A percentile compares a stretch with the other conserved stretches of the same genome.
Evolutionary conservation across 331 rosid genomes (phyloP).

Genomic region (Malus hybrid): DNA sequence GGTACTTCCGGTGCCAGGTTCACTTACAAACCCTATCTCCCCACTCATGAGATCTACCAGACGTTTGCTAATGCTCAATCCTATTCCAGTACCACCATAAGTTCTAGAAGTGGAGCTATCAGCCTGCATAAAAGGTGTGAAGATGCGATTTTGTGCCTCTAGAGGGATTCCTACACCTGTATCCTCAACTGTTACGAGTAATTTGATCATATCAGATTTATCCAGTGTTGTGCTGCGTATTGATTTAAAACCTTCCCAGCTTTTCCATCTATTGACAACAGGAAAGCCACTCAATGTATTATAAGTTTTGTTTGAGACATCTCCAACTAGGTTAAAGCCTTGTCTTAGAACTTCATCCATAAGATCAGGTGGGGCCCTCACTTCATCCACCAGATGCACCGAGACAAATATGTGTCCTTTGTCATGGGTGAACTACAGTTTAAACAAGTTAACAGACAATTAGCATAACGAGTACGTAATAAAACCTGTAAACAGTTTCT

Average conservation of each 20-base stretch:
- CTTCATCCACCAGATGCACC: conserved; percentile 74
- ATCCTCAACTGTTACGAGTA: conserved; percentile 85
- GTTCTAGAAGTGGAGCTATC: conserved; percentile 92
- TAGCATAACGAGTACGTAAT: background rate
- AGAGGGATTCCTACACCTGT: conserved; percentile 90
- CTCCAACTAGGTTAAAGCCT: conserved; percentile 40
- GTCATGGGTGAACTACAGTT: conserved; percentile 74
- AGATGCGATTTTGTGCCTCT: conserved; percentile 74
- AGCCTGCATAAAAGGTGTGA: conserved; percentile 93
- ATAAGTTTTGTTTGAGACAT: conserved; percentile 20
- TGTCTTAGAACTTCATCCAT: conserved; percentile 68
- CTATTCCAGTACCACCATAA: conserved; percentile 97
- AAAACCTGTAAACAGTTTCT: background rate
- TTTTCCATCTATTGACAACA: conserved; percentile 79
- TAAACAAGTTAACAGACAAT: conserved; percentile 18
- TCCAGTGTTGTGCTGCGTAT: conserved; percentile 25
- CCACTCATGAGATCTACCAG: conserved; percentile 92
- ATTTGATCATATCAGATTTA: conserved; percentile 44
- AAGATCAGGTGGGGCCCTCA: conserved; percentile 38
- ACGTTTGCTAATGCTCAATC: conserved; percentile 85
- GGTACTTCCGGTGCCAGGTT: conserved; percentile 78
- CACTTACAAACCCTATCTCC: conserved; percentile 89
- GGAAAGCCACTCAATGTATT: conserved; percentile 79
- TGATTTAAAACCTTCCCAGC: conserved; percentile 59
- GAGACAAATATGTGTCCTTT: conserved; percentile 85